Evolutionary conservation across 106 monocot genomes (phyloP).

Genomic region (Posidonia australis): DNA sequence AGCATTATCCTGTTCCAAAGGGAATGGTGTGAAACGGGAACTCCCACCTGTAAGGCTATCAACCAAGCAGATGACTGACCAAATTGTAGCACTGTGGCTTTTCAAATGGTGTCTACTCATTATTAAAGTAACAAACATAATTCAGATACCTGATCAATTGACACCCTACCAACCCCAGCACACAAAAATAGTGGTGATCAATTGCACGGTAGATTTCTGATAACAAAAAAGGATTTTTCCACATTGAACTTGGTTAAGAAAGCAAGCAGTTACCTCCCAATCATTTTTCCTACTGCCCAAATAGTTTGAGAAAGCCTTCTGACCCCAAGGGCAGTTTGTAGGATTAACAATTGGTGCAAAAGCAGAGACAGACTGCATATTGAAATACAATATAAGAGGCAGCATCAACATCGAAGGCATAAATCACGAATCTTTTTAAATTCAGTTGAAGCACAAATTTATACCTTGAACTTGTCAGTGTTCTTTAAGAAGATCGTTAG

Average conservation of each 20-base stretch:
- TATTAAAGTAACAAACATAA: too few relatives aligned
- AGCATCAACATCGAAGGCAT: not conserved
- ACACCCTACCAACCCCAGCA: too few relatives aligned
- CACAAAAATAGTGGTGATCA: not conserved
- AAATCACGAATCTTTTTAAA: not conserved
- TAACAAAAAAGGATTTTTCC: not conserved
- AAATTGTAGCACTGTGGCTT: too few relatives aligned
- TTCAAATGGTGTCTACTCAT: too few relatives aligned
- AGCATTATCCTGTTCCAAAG: not conserved
- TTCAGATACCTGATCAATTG: too few relatives aligned
- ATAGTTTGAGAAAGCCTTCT: conserved; percentile 97
- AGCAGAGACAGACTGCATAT: conserved; percentile 79
- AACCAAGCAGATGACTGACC: not conserved
- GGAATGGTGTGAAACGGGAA: not conserved
- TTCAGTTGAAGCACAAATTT: not conserved
- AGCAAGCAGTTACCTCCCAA: conserved; percentile 59
- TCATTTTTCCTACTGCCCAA: conserved; percentile 54
- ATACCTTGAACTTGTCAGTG: conserved; percentile 69
- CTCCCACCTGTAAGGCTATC: not conserved
- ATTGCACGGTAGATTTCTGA: not conserved
- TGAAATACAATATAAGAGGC: conserved; percentile 5
- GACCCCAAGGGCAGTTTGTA: conserved; percentile 85
- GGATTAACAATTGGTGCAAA: conserved; percentile 88
- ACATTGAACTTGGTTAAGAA: not conserved
- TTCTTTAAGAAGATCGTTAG: conserved; percentile 88